Conservation (phyloP, 805 yeast genomes). For the Blastobotrys peoriensis region DNA sequence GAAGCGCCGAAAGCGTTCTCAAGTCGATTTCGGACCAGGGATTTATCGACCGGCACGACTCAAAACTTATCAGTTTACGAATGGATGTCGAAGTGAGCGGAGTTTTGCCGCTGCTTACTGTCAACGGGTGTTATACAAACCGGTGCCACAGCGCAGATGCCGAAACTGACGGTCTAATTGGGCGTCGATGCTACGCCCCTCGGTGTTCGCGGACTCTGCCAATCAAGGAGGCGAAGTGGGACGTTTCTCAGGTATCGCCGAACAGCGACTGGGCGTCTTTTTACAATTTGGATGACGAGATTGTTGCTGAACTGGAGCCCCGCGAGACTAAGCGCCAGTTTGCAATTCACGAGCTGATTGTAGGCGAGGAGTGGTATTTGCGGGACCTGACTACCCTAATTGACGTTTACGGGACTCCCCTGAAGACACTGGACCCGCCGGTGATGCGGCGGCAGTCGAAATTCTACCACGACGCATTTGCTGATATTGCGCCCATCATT, state of each 20-base stretch:
- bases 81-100: constrained; percentile 20
- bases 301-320: constrained; percentile 19
- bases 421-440: constrained; percentile 33
- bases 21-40: constrained; percentile 21
- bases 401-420: constrained; percentile 46
- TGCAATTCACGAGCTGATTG: constrained; percentile 66
- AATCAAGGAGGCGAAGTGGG: constrained; percentile 8
- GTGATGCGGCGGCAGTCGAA: constrained; percentile 46
- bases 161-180: constrained; percentile 2
- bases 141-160: constrained; percentile 10
- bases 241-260: constrained; percentile 16
- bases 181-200: constrained; percentile 27
- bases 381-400: constrained; percentile 61
- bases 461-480: constrained; percentile 54
- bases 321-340: constrained; percentile 60
- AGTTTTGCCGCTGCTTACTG: constrained; percentile 30
- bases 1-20: constrained; percentile 24
- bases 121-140: constrained; percentile 31
- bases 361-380: constrained; percentile 64
- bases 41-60: constrained; percentile 17
- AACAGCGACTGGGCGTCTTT: constrained; percentile 24
- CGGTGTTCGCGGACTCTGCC: constrained; percentile 23
- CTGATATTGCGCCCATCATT: constrained; percentile 50
- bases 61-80: constrained; percentile 1
- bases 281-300: constrained; percentile 24